A percentile compares a stretch with the other conserved stretches of the same genome.
Conservation (phyloP, 176 grass and related monocot genomes). For the Carex kokanica region DNA sequence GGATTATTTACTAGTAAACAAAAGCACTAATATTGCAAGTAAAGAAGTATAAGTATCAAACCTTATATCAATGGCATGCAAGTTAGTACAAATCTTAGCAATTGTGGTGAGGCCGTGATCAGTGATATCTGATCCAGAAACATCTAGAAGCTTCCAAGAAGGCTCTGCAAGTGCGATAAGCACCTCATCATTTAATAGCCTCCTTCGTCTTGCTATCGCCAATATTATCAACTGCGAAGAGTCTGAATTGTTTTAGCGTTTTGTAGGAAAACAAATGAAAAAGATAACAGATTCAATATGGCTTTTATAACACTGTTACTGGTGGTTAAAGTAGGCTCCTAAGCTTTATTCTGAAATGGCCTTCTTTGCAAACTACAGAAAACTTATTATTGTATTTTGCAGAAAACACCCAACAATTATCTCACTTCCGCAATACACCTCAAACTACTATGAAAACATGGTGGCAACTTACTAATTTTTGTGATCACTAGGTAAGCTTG, state of each 20-base stretch:
- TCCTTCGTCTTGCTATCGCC: conserved; percentile 83
- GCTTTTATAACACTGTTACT: not conserved
- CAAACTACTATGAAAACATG: not conserved
- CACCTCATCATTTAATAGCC: conserved; percentile 64
- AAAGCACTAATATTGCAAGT: not conserved
- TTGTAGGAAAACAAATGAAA: conserved; percentile 6
- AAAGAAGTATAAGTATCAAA: conserved; percentile 31
- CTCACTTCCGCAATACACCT: not conserved
- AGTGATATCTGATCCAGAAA: conserved; percentile 86
- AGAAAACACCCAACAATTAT: not conserved
- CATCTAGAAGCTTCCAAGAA: conserved; percentile 83
- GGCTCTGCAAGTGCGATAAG: conserved; percentile 66
- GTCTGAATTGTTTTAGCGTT: conserved; percentile 27
- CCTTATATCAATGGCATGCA: conserved; percentile 87
- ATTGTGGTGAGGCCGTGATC: conserved; percentile 52
- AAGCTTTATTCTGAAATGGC: not conserved
- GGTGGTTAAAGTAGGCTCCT: not conserved
- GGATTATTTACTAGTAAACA: not conserved
- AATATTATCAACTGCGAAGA: conserved; percentile 67
- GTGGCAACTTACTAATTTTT: not conserved
- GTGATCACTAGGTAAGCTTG: not conserved
- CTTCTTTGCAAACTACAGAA: not conserved
- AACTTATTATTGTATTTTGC: not conserved
- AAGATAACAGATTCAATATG: not conserved
- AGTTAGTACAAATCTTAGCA: conserved; percentile 61